Base-by-base conservation (phyloP, 768 basidiomycete genomes). In the Termitomyces sp. region DNA sequence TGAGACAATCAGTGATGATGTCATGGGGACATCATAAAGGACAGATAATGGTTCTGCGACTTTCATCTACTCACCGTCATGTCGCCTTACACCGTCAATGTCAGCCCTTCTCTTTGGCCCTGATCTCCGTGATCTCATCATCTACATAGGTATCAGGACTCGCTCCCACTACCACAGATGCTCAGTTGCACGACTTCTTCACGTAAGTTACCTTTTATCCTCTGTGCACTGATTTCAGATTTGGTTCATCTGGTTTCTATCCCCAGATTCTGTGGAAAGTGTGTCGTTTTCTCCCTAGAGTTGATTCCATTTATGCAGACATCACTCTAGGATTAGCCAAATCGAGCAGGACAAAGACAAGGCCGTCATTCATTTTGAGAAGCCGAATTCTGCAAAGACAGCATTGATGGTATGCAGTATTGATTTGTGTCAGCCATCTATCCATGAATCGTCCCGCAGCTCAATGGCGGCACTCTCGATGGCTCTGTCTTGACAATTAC, bases 181-280 rank as follows among this genome's bases (percentile, higher is more conserved):
- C 76, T 20, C 83, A 89, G 59, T 79, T 98, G 56, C 74, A 83
- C 63, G 87, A 94, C 62, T 93, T 90, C 74, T 93, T 94, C 77
- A 81, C 85, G 90, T 91, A 77, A 47, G 84, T 42, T 54, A 54
- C 8, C 16, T 18, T 4, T 27, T 3, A 3, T 15, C 42, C 30
- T 20, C 22, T 57, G 41, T 27, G 44, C 44, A 44, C 6, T 13
- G 30, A 48, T 44, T 37, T 50, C 30, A 33, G 44, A 37, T 44
- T 8, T 34, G 24, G 20, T 30, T 50, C 33, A 55, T 20, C 27
- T 50, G 45, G 30, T 8, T 12, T 4, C n/a, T 44, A 20, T 27
- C 44, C 44, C 52, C 61, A 91, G 90, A 3, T 97, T 96, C 75
- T 97, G 94, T 69, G 95, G 95, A 76, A 88, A 84, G 87, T 87